Conservation (phyloP, 345 rosid genomes). For the Lepidium didymum region DNA sequence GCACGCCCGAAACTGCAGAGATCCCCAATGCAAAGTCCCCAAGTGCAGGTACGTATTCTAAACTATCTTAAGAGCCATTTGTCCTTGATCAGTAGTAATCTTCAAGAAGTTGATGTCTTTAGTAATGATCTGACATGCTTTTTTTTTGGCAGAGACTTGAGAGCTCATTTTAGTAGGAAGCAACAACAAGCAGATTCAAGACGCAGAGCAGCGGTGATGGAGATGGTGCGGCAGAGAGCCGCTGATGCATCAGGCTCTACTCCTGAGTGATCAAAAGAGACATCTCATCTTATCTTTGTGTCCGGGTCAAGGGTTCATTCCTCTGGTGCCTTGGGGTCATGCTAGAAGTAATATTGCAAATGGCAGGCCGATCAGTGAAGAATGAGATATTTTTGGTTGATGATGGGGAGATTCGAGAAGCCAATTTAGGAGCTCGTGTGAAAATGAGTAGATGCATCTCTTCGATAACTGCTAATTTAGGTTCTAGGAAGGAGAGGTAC, state of each 20-base stretch:
- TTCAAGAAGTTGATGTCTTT: background rate
- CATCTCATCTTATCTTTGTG: background rate
- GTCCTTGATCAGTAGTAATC: background rate
- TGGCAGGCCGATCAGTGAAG: background rate
- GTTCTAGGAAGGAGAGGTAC: constrained; percentile 10
- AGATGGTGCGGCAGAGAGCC: constrained; percentile 98
- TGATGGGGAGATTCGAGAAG: constrained; percentile 7
- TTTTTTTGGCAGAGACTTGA: constrained; percentile 64
- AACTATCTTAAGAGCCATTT: background rate
- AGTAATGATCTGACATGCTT: constrained; percentile 2
- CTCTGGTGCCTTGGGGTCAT: background rate
- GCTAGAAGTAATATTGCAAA: background rate
- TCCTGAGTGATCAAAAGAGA: constrained; percentile 41
- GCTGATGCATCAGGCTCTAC: constrained; percentile 80
- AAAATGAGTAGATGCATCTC: background rate
- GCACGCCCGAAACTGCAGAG: constrained; percentile 96
- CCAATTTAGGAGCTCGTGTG: constrained; percentile 6
- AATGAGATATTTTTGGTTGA: background rate
- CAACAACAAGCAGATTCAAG: constrained; percentile 95
- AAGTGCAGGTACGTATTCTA: constrained; percentile 69
- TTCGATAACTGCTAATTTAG: constrained; percentile 12
- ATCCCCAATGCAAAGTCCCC: constrained; percentile 87
- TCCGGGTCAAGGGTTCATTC: constrained; percentile 1
- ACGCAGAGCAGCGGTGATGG: constrained; percentile 98
- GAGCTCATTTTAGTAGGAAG: constrained; percentile 80